phyloP scores from a whole-genome alignment of 106 monocot species.

The Phalaenopsis aphrodite region DNA sequence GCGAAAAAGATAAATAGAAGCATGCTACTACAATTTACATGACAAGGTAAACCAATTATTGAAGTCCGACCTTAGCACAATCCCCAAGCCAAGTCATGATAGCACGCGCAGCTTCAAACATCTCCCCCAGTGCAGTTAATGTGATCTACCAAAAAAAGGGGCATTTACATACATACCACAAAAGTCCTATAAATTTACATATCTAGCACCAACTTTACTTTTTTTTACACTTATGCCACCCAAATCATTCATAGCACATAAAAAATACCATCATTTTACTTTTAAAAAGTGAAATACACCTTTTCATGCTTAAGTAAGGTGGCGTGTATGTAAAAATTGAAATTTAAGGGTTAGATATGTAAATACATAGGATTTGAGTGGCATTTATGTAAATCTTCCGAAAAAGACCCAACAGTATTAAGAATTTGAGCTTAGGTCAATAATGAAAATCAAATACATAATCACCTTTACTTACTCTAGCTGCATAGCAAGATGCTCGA shows the following conservation, averaged over 20 bases:
- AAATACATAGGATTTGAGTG: no score
- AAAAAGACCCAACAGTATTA: background rate
- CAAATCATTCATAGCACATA: no score
- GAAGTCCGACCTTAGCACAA: constrained; percentile 70
- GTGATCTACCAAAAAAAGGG: constrained; percentile 35
- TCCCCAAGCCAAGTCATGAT: constrained; percentile 97
- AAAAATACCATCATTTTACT: no score
- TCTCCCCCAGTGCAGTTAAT: constrained; percentile 74
- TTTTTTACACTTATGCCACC: no score
- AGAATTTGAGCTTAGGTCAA: background rate
- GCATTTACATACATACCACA: no score
- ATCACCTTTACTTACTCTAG: constrained; percentile 39
- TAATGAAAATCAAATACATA: background rate
- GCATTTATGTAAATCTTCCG: constrained; percentile 19
- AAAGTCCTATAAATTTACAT: no score
- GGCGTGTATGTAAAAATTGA: no score
- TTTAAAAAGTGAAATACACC: no score
- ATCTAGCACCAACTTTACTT: no score
- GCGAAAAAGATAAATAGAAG: background rate
- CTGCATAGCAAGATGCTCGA: constrained; percentile 74
- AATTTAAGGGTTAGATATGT: no score
- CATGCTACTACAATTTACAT: no score
- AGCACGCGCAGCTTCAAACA: constrained; percentile 87
- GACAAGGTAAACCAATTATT: background rate
- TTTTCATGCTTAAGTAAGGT: no score